Percentiles rank a stretch among this genome's conserved stretches.
Evolutionary conservation across 192 early-diverging fungal genomes (phyloP).

Genomic region (Coemansia sp.): DNA sequence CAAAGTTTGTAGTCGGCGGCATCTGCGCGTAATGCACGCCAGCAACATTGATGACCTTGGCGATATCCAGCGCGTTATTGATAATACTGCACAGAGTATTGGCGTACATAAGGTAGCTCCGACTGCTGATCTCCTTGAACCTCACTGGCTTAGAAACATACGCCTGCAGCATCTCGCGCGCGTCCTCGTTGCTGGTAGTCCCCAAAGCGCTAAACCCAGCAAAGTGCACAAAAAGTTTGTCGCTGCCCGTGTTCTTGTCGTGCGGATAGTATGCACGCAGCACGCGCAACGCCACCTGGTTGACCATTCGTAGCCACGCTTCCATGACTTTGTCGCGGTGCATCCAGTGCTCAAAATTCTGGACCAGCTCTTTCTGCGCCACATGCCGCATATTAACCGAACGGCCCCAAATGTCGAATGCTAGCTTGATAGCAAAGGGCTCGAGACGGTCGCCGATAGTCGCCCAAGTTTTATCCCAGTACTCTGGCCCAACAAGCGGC

Average conservation of each 20-base stretch:
- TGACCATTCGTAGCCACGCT: constrained; percentile 32
- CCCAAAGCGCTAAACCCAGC: constrained; percentile 31
- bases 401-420: constrained; percentile 43
- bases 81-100: constrained; percentile 26
- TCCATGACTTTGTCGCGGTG: constrained; percentile 38
- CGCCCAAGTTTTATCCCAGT: constrained; percentile 52
- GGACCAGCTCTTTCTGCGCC: constrained; percentile 9
- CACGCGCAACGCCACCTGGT: constrained; percentile 26
- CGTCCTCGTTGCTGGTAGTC: constrained; percentile 13
- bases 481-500: constrained; percentile 24
- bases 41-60: constrained; percentile 18
- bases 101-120: constrained; percentile 30
- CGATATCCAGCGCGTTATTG: constrained; percentile 20
- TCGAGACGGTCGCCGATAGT: constrained; percentile 52
- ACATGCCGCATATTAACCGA: constrained; percentile 8
- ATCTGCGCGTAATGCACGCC: constrained; percentile 29
- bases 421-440: constrained; percentile 37
- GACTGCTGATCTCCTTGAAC: constrained; percentile 15
- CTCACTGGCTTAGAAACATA: constrained; percentile 24
- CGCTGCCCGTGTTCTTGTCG: constrained; percentile 10
- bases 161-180: constrained; percentile 13
- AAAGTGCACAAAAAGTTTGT: constrained; percentile 23
- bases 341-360: constrained; percentile 34
- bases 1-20: constrained; percentile 46
- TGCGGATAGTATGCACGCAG: constrained; percentile 33